Base-by-base conservation (phyloP, 2,329 filamentous ascomycete genomes). In the Taxawa tesnikishii region DNA sequence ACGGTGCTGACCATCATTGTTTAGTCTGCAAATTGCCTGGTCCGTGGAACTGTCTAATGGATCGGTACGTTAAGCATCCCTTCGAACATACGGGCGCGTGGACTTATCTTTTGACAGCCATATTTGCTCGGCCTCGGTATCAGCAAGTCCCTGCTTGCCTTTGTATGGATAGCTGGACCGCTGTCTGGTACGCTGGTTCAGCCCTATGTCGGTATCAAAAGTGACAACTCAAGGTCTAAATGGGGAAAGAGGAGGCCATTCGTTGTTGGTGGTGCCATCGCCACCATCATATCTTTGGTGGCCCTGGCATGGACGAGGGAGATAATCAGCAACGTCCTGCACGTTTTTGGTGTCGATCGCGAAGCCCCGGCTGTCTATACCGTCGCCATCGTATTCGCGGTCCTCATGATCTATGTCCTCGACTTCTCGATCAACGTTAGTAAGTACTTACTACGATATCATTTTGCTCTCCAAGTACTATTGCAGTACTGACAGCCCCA, bases 361-460 rank as follows among this genome's bases (percentile, higher is more conserved):
- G 67, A 75, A 24, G 82, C 79, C 0, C 45, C 67, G 6, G 71
- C 67, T 3, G 77, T 81, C 28, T 77, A 73, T 47, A 67, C 66
- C 3, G 62, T 66, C 26, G 72, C 81, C 29, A 88, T 94, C 43
- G 62, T 83, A 18, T 68, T 83, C 36, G 88, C 88, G 6, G 84
- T 94, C 5, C 51, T 85, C 17, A 79, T 85, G 60, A 81, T 96
- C 46, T 96, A 93, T 56, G 67, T 90, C 30, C 69, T 96, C 31
- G 88, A 96, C 54, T 90, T 96, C 55, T 76, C 87, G 47, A 90
- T 96, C 62, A 96, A 96, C 58, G 90, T 87, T 35, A 79, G 77
- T 81, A 60, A 45, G 65, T 56, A 38, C 31, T 6, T 7, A 9
- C 12, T 6, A 13, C 6, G 15, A 3, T 6, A 3, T 13, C 10